phyloP scores from a whole-genome alignment of 805 yeast genomes.

The Yamadazyma endophytica region DNA sequence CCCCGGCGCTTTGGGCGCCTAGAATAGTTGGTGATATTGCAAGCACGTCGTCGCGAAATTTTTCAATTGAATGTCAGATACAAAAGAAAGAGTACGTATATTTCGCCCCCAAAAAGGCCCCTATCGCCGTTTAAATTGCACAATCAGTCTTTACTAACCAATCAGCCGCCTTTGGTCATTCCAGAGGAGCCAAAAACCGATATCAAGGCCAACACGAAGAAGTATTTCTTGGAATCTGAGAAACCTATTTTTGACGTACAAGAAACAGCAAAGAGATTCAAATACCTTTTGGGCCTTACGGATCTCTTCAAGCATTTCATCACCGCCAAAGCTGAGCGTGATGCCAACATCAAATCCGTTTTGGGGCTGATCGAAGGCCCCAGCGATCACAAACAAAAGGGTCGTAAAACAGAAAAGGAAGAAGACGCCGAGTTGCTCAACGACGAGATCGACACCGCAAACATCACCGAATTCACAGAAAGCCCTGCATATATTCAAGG shows the following conservation, averaged over 20 bases:
- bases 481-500: slow-evolving; percentile 56
- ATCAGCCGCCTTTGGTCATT: neutral
- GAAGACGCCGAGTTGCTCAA: slow-evolving; percentile 89
- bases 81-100: no score
- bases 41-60: no score
- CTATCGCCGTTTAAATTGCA: no score
- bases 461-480: slow-evolving; percentile 46
- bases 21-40: no score
- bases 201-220: slow-evolving; percentile 9
- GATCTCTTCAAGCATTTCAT: slow-evolving; percentile 66
- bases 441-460: slow-evolving; percentile 59
- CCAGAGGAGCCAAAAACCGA: slow-evolving; percentile 3
- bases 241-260: slow-evolving; percentile 46
- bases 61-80: no score
- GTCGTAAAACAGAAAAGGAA: slow-evolving; percentile 89
- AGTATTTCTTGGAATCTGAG: slow-evolving; percentile 31
- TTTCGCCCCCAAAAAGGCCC: no score
- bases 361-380: slow-evolving; percentile 31
- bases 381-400: slow-evolving; percentile 38
- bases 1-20: no score
- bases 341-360: slow-evolving; percentile 52
- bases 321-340: slow-evolving; percentile 58
- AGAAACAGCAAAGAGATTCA: slow-evolving; percentile 63
- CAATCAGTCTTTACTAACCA: neutral
- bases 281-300: slow-evolving; percentile 62